Conservation (phyloP, 805 yeast genomes). For the Myxozyma lipomycoides region DNA sequence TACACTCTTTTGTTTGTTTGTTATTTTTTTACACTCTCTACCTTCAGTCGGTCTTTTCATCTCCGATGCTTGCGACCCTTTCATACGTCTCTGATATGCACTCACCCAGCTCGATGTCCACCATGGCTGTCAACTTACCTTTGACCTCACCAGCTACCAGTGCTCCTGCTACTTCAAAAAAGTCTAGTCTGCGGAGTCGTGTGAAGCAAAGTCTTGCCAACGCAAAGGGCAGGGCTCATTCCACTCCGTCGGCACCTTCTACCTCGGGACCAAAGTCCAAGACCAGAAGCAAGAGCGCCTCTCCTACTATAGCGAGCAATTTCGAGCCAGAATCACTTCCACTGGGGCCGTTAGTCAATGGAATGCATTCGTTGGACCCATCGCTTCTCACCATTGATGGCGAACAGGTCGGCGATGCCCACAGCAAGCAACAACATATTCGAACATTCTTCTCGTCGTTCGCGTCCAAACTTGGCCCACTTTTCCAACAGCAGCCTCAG, state of each 20-base stretch:
- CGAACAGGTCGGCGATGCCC: not conserved
- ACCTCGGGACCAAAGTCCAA: not conserved
- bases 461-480: conserved; percentile 18
- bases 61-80: not conserved
- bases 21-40: too few relatives aligned
- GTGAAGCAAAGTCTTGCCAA: too few relatives aligned
- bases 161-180: not conserved
- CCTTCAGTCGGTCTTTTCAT: not conserved
- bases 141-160: too few relatives aligned
- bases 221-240: too few relatives aligned
- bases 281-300: not conserved
- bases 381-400: conserved; percentile 5
- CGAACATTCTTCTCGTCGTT: conserved; percentile 17
- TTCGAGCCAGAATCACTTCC: not conserved
- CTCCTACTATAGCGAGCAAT: not conserved
- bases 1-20: too few relatives aligned
- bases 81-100: not conserved
- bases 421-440: not conserved
- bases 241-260: not conserved
- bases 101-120: not conserved
- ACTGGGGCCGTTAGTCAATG: not conserved
- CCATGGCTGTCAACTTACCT: not conserved
- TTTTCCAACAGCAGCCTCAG: conserved; percentile 3
- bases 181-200: not conserved
- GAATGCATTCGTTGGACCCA: conserved; percentile 10